phyloP scores from a whole-genome alignment of 441 rosid species.

The Codiaeum variegatum region DNA sequence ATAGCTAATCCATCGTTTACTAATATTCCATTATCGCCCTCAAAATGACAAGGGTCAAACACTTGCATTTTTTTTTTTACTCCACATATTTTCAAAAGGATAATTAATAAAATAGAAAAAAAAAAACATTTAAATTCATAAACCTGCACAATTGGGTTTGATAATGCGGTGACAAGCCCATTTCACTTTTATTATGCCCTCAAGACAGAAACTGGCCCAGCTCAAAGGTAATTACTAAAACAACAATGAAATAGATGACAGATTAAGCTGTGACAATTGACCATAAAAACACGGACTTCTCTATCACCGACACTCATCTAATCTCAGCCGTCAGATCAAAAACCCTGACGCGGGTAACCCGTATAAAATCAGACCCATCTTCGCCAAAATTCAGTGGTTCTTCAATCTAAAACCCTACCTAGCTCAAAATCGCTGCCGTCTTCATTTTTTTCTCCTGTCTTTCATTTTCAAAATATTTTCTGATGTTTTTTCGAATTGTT shows the following conservation, averaged over 20 bases:
- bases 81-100: too few species aligned
- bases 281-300: background rate
- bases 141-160: background rate
- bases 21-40: too few species aligned
- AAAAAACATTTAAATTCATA: too few species aligned
- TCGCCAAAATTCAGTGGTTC: background rate
- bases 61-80: too few species aligned
- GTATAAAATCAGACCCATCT: background rate
- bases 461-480: background rate
- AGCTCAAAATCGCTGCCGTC: background rate
- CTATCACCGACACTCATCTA: background rate
- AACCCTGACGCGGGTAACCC: background rate
- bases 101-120: too few species aligned
- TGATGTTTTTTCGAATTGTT: background rate
- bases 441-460: background rate
- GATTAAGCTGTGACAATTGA: background rate
- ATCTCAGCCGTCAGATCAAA: conserved; percentile 6
- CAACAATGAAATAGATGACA: background rate
- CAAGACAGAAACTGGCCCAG: background rate
- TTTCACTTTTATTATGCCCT: background rate
- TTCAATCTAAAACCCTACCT: background rate
- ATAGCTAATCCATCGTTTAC: too few species aligned
- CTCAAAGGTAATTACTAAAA: background rate
- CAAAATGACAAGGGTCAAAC: too few species aligned
- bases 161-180: background rate